A percentile compares a stretch with the other conserved stretches of the same genome.
Conservation (phyloP, 768 basidiomycete species). For the Calocera cornea region DNA sequence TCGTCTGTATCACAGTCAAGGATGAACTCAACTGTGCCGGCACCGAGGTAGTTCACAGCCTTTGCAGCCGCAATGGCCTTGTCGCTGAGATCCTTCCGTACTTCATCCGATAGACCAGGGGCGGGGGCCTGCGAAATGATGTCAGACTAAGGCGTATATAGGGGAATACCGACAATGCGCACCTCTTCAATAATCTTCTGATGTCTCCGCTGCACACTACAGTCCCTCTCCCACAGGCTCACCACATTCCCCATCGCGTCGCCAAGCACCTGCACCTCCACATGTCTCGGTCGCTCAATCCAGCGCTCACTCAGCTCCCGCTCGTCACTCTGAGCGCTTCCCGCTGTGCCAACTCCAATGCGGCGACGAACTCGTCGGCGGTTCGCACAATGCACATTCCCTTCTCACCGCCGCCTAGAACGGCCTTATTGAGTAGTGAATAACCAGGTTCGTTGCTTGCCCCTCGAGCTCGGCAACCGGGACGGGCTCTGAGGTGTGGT, state of each 20-base stretch:
- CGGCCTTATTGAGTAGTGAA: conserved; percentile 91
- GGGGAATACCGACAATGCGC: conserved; percentile 1
- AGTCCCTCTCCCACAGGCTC: conserved; percentile 94
- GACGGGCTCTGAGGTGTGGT: conserved; percentile 75
- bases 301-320: conserved; percentile 81
- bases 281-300: conserved; percentile 72
- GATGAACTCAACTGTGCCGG: conserved; percentile 93
- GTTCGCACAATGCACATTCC: conserved; percentile 77
- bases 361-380: conserved; percentile 59
- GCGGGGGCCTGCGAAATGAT: conserved; percentile 65
- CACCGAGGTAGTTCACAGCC: conserved; percentile 83
- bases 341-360: conserved; percentile 72
- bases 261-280: conserved; percentile 92
- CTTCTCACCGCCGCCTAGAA: conserved; percentile 90
- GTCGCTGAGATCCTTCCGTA: conserved; percentile 64
- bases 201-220: conserved; percentile 80
- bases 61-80: conserved; percentile 88
- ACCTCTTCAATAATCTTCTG: conserved; percentile 95
- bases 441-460: conserved; percentile 69
- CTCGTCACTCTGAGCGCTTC: conserved; percentile 77
- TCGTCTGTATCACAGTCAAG: conserved; percentile 78
- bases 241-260: conserved; percentile 67
- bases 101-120: conserved; percentile 65
- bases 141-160: neutral
- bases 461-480: conserved; percentile 45